Percentiles rank a stretch among this genome's conserved stretches.
phyloP scores from a whole-genome alignment of 2,329 filamentous ascomycete species.

The Shiraia bambusicola region DNA sequence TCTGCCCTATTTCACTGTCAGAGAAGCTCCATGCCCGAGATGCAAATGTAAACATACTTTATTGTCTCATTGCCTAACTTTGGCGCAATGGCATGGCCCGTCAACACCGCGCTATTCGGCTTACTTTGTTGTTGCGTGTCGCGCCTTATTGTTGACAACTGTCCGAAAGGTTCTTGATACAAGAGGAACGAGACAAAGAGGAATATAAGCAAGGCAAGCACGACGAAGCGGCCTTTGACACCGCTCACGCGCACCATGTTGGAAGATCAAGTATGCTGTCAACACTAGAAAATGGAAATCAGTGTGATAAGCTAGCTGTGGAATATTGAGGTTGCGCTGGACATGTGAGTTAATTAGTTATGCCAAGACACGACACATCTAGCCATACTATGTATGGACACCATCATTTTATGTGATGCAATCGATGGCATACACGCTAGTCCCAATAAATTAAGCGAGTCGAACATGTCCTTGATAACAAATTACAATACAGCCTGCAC shows the following conservation, averaged over 20 bases:
- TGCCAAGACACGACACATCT: not conserved
- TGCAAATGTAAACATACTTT: slow-evolving; percentile 51
- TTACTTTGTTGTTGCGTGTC: slow-evolving; percentile 18
- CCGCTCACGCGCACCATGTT: slow-evolving; percentile 35
- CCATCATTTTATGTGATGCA: not conserved
- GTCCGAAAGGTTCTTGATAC: slow-evolving; percentile 49
- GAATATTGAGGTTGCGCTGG: too few species aligned
- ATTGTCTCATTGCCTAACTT: slow-evolving; percentile 80
- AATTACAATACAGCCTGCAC: too few species aligned
- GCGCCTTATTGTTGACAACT: slow-evolving; percentile 20
- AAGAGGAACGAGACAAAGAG: slow-evolving; percentile 60
- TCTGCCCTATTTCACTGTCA: slow-evolving; percentile 53
- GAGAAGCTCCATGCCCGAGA: slow-evolving; percentile 7
- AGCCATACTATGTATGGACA: slow-evolving; percentile 9
- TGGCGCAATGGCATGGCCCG: slow-evolving; percentile 72
- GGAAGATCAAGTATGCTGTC: not conserved
- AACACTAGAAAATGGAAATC: not conserved
- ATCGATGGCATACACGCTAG: too few species aligned
- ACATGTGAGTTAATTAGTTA: too few species aligned
- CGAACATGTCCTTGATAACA: too few species aligned
- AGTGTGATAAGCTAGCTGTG: not conserved
- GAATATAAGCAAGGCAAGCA: slow-evolving; percentile 56
- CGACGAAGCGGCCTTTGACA: slow-evolving; percentile 39
- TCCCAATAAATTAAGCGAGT: too few species aligned
- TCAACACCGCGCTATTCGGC: slow-evolving; percentile 46